Conservation (phyloP, 306 rosid genomes). For the Pyrus communis region DNA sequence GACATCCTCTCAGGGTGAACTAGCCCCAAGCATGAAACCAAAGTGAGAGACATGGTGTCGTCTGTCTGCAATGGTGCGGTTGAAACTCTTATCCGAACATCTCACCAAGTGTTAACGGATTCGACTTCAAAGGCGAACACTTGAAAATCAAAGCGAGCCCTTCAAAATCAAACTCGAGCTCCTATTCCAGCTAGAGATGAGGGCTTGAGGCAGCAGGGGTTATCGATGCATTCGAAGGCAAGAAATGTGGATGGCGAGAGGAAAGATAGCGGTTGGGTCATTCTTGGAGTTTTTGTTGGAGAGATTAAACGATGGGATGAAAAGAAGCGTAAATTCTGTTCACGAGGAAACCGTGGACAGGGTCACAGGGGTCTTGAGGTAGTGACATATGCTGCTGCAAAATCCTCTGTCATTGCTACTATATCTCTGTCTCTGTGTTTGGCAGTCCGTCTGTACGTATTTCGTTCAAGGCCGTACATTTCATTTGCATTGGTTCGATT, state of each 20-base stretch:
- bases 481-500: neutral
- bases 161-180: too few species aligned
- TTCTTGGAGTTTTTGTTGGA: conserved; percentile 50
- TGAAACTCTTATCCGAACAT: too few species aligned
- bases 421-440: conserved; percentile 56
- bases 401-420: conserved; percentile 43
- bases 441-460: conserved; percentile 40
- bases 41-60: conserved; percentile 54
- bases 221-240: too few species aligned
- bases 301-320: conserved; percentile 40
- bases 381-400: conserved; percentile 29
- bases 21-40: conserved; percentile 18
- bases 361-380: too few species aligned
- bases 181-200: too few species aligned
- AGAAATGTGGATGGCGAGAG: conserved; percentile 6
- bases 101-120: too few species aligned
- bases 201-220: too few species aligned
- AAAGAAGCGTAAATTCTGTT: conserved; percentile 30
- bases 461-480: too few species aligned
- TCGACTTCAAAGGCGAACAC: too few species aligned
- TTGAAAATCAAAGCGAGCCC: too few species aligned
- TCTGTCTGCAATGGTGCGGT: conserved; percentile 56
- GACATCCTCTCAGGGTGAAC: too few species aligned
- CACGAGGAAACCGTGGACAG: conserved; percentile 33
- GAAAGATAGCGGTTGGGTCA: conserved; percentile 43